Conservation (phyloP, 2,329 filamentous ascomycete species). For the Didymella lethalis region DNA sequence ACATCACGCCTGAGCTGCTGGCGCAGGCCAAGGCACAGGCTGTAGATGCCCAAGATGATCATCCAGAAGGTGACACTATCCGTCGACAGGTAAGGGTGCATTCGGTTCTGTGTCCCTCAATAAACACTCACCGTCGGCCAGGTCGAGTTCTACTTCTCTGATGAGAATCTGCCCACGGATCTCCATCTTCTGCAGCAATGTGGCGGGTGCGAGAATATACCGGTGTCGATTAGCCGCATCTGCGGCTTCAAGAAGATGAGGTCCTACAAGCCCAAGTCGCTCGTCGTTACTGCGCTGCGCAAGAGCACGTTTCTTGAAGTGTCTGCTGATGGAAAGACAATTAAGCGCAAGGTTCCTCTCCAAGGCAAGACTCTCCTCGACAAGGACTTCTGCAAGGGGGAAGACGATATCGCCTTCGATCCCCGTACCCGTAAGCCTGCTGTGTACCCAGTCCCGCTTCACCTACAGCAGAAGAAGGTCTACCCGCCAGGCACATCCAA, state of each 20-base stretch:
- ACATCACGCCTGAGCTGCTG: conserved; percentile 4
- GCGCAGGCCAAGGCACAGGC: conserved; percentile 1
- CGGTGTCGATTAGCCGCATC: conserved; percentile 55
- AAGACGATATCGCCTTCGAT: conserved; percentile 44
- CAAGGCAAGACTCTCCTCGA: conserved; percentile 43
- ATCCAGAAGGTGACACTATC: conserved; percentile 40
- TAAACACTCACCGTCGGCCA: conserved; percentile 25
- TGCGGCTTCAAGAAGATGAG: conserved; percentile 57
- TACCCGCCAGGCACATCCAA: conserved; percentile 51
- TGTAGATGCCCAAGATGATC: conserved; percentile 23
- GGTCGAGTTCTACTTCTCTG: conserved; percentile 61
- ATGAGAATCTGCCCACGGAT: conserved; percentile 57
- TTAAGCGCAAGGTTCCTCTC: conserved; percentile 55
- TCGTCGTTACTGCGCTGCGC: conserved; percentile 54
- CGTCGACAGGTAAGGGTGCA: conserved; percentile 38
- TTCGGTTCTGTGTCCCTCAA: background rate
- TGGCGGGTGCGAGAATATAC: conserved; percentile 52
- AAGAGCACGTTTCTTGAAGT: conserved; percentile 55
- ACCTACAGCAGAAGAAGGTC: conserved; percentile 41
- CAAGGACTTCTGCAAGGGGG: conserved; percentile 33
- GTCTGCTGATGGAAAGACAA: conserved; percentile 51
- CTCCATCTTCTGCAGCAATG: conserved; percentile 53
- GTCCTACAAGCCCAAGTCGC: conserved; percentile 50
- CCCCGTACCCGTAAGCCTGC: conserved; percentile 34
- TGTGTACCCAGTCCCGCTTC: conserved; percentile 32